phyloP scores from a whole-genome alignment of 352 stramenopile species.

The Blastocystis sp. region DNA sequence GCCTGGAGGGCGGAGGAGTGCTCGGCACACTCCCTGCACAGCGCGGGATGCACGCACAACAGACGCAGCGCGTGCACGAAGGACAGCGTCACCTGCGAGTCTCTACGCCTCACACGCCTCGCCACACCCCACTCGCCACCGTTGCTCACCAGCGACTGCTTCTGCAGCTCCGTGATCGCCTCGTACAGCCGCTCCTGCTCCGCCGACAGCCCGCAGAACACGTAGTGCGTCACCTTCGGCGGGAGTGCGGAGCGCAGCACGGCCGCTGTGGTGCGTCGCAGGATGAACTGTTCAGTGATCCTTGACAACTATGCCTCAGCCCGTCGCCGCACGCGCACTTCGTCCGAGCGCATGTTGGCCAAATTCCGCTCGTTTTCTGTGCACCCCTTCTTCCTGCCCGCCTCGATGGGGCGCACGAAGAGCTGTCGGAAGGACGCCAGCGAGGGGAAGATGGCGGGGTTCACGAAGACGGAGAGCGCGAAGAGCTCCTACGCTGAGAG shows the following conservation, averaged over 20 bases:
- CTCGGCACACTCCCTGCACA: neutral
- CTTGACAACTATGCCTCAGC: constrained; percentile 10
- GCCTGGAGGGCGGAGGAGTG: neutral
- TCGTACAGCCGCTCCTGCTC: constrained; percentile 61
- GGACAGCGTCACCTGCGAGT: neutral
- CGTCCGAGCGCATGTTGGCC: constrained; percentile 38
- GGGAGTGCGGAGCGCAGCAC: constrained; percentile 57
- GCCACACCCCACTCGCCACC: neutral
- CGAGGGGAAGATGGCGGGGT: constrained; percentile 78
- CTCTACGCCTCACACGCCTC: neutral
- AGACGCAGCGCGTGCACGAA: constrained; percentile 18
- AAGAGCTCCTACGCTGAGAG: constrained; percentile 78
- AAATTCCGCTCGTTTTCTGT: constrained; percentile 4
- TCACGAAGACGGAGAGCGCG: constrained; percentile 80
- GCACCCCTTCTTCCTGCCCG: constrained; percentile 7
- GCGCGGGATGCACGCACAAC: neutral
- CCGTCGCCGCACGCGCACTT: neutral
- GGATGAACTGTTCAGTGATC: constrained; percentile 70
- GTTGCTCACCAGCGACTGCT: neutral
- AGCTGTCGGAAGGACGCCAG: constrained; percentile 78
- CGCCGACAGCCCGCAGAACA: constrained; percentile 63
- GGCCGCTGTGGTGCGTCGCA: constrained; percentile 72
- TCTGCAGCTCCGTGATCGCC: constrained; percentile 9
- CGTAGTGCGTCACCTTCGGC: constrained; percentile 71
- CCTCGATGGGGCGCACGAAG: constrained; percentile 79